A percentile compares a stretch with the other conserved stretches of the same genome.
These are phyloP conservation scores for Emergomyces pasteurianus DNA, from an alignment of 2,329 filamentous ascomycete species.

Conservation along the genomic window DNA sequence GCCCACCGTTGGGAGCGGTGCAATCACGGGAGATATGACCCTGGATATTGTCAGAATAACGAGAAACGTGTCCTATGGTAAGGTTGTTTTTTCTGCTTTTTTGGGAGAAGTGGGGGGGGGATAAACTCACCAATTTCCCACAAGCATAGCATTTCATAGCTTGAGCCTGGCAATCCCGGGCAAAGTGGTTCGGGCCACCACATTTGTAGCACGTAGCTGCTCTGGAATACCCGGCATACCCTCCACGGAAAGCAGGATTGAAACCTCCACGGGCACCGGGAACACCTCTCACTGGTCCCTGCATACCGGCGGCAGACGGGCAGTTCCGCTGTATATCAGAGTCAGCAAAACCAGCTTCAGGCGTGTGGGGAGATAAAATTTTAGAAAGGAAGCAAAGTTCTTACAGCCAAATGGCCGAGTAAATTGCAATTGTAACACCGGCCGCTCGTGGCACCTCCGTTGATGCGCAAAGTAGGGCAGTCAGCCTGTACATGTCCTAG, in stretches of 20 bases:
- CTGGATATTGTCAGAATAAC: conserved; percentile 15
- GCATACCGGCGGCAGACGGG: conserved; percentile 40
- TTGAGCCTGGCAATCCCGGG: conserved; percentile 94
- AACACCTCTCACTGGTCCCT: conserved; percentile 49
- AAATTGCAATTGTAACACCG: conserved; percentile 97
- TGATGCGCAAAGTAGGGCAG: conserved; percentile 90
- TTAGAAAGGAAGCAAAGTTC: conserved; percentile 21
- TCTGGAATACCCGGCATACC: conserved; percentile 48
- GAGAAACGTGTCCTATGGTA: not conserved
- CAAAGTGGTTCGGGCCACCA: conserved; percentile 89
- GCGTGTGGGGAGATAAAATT: not conserved
- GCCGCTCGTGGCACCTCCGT: conserved; percentile 63
- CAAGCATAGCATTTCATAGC: conserved; percentile 98
- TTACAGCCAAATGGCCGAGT: conserved; percentile 78
- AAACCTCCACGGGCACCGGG: conserved; percentile 56
- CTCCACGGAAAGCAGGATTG: conserved; percentile 56
- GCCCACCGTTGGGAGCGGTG: conserved; percentile 90
- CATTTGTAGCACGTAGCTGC: conserved; percentile 55
- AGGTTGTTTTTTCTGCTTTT: not conserved
- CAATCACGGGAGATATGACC: conserved; percentile 92
- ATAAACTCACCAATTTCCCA: conserved; percentile 56
- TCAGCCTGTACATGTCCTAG: conserved; percentile 97
- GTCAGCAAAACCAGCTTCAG: not conserved
- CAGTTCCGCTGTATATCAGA: conserved; percentile 21
- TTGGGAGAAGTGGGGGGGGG: not conserved